Evolutionary conservation across 495 filamentous ascomycete genomes (phyloP), one percentile per base, ranked within the genome.

Genomic region (Lasiosphaeriaceae sp.): DNA sequence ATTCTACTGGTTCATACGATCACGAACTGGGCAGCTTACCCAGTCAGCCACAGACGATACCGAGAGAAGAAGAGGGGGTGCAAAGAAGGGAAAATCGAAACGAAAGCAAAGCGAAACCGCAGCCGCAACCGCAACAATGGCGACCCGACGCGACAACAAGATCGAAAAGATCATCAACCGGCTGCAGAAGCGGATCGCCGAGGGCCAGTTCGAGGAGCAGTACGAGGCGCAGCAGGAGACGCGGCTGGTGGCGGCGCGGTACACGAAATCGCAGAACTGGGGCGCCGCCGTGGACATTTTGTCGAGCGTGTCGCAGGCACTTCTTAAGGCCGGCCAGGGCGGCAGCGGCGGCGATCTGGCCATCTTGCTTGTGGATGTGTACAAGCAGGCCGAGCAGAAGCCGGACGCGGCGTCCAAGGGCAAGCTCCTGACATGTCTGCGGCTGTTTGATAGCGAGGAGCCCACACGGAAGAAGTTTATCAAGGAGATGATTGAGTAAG

Each of bases 181-280:
- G 12, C 71, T 79, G 53, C 74, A 79, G 56, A 58, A 57, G 74
- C 95, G 93, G 68, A 97, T 96, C 71, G 80, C 85, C 59, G 91
- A 94, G 73, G 95, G 94, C 57, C 83, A 90, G 64, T 96, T 84
- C 78, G 67, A 66, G 47, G 66, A 66, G 59, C 67, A 70, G 59
- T 98, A 98, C 76, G 94, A 98, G 81, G 94, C 94, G 52, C 91
- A 96, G 71, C 94, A 98, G 71, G 95, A 98, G 77, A 86, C 96
- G 55, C 89, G 94, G 35, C 90, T 96, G 29, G 90, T 97, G 61
- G 90, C 92, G 34, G 88, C 89, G 47, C 90, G 94, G 26, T 96
- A 99, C 71, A 82, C 90, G 63, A 97, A 97, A 72, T 77, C 85
- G 23, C 74, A 79, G 41, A 91, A 94, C 81, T 96, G 86, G 76